phyloP scores from a whole-genome alignment of 139 green algal species.

The Chlamydomonas incerta region DNA sequence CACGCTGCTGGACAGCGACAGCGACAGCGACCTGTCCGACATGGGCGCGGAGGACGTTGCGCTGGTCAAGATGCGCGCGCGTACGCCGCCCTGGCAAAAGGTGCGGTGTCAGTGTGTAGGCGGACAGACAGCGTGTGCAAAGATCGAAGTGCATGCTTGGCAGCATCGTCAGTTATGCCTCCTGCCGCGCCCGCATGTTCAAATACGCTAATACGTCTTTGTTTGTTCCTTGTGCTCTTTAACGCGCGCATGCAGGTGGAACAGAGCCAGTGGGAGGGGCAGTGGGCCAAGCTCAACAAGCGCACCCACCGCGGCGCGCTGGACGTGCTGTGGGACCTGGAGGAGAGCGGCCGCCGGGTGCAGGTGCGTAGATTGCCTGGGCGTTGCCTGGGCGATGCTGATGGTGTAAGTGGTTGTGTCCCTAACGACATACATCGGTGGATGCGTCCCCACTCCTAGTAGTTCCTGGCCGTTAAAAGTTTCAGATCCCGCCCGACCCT shows the following conservation, averaged over 20 bases:
- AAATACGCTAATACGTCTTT: too few species aligned
- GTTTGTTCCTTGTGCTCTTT: too few species aligned
- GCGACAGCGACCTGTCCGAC: constrained; percentile 53
- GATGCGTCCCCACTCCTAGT: too few species aligned
- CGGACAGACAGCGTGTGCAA: not conserved
- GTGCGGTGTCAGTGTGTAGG: not conserved
- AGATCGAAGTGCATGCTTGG: not conserved
- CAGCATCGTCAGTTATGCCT: too few species aligned
- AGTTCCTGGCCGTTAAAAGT: too few species aligned
- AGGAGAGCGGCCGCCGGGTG: constrained; percentile 17
- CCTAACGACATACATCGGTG: too few species aligned
- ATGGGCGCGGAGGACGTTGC: constrained; percentile 62
- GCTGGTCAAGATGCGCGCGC: constrained; percentile 59
- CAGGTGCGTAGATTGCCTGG: not conserved
- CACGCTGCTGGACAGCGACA: constrained; percentile 22
- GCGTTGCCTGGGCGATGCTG: not conserved
- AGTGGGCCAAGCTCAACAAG: constrained; percentile 54
- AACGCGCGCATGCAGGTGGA: not conserved
- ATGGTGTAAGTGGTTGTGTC: not conserved
- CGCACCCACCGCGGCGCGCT: constrained; percentile 28
- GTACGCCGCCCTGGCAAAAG: constrained; percentile 65
- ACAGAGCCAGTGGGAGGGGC: constrained; percentile 47
- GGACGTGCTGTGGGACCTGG: constrained; percentile 55
- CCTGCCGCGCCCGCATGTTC: too few species aligned
- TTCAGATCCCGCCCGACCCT: too few species aligned